phyloP scores from a whole-genome alignment of 1,139 yeast genomes.

The Candida sp. region DNA sequence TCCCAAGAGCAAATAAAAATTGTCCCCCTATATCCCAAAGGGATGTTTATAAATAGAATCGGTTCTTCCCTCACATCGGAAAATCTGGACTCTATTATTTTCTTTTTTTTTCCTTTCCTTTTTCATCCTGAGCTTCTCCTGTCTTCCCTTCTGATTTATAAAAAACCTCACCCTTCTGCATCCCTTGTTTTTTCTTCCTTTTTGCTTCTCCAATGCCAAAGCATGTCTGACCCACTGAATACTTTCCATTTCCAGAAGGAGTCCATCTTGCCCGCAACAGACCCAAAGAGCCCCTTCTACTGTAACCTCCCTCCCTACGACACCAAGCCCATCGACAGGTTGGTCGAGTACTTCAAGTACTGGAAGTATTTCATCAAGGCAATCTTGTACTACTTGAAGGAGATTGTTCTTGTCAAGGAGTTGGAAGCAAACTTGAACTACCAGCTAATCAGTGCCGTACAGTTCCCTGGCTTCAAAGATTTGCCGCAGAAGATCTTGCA shows the following conservation, averaged over 20 bases:
- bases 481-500: constrained; percentile 27
- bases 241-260: constrained; percentile 27
- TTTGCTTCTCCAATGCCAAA: neutral
- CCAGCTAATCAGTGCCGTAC: constrained; percentile 64
- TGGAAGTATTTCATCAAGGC: constrained; percentile 76
- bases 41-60: too few relatives aligned
- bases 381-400: constrained; percentile 62
- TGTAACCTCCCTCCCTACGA: constrained; percentile 43
- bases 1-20: too few relatives aligned
- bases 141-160: too few relatives aligned
- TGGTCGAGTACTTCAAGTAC: constrained; percentile 61
- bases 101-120: too few relatives aligned
- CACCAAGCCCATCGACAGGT: constrained; percentile 52
- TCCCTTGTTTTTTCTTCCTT: neutral
- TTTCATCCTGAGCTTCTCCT: neutral
- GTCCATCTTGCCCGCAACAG: constrained; percentile 37
- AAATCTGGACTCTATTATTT: too few relatives aligned
- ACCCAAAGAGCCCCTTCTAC: constrained; percentile 43
- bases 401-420: constrained; percentile 66
- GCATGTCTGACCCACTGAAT: neutral
- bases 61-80: too few relatives aligned
- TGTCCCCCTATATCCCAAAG: too few relatives aligned
- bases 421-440: constrained; percentile 68
- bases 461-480: constrained; percentile 54
- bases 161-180: too few relatives aligned